These are phyloP conservation scores for Paramecium octaurelia DNA, from an alignment of 73 alveolate genomes.

Conservation along the genomic window DNA sequence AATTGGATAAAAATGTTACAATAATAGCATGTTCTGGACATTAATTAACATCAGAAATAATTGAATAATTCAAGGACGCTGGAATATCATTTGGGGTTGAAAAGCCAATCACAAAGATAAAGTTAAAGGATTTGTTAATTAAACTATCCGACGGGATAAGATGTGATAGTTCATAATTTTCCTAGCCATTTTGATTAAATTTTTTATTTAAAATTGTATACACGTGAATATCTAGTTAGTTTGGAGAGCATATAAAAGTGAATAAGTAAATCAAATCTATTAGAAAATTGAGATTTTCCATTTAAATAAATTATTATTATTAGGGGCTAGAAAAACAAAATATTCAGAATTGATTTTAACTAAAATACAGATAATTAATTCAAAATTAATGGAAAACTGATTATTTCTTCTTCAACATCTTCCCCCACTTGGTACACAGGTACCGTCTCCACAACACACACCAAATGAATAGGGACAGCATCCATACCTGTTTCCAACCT, in stretches of 20 bases:
- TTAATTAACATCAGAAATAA: not conserved
- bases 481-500: not conserved
- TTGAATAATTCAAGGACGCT: not conserved
- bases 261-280: not conserved
- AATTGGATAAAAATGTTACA: not conserved
- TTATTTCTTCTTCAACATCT: not conserved
- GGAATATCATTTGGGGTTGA: not conserved
- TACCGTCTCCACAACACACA: slow-evolving; percentile 22
- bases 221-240: too few species aligned
- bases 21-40: slow-evolving; percentile 21
- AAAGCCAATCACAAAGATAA: not conserved
- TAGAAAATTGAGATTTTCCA: not conserved
- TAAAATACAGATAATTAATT: not conserved
- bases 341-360: not conserved
- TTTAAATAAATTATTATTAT: not conserved
- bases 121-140: not conserved
- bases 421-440: slow-evolving; percentile 34
- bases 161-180: not conserved
- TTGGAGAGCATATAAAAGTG: not conserved
- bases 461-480: slow-evolving; percentile 47
- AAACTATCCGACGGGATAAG: not conserved
- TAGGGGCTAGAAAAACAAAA: not conserved
- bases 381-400: slow-evolving; percentile 24
- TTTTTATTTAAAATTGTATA: not conserved
- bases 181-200: not conserved